Evolutionary conservation across 2,329 filamentous ascomycete genomes (phyloP).

Genomic region (Colletotrichum somersetense): DNA sequence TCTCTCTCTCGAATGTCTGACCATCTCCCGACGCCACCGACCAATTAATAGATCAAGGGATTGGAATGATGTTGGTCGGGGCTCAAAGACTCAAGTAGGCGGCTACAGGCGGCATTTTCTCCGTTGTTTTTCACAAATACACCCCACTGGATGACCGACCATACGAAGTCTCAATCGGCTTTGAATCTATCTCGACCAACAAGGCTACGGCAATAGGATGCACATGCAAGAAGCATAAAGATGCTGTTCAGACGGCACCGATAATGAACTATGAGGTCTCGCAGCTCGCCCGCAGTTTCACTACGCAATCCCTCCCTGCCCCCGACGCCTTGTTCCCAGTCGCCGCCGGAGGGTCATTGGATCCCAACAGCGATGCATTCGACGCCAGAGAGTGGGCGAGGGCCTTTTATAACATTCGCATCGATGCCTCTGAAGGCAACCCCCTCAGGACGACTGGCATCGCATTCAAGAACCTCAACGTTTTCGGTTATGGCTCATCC

Average conservation of each 20-base stretch:
- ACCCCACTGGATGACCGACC: background rate
- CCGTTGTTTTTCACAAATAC: background rate
- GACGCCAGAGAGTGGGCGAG: slow-evolving; percentile 59
- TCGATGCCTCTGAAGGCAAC: slow-evolving; percentile 45
- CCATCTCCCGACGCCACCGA: background rate
- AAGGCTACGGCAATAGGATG: slow-evolving; percentile 6
- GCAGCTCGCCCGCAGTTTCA: slow-evolving; percentile 49
- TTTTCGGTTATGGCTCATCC: slow-evolving; percentile 56
- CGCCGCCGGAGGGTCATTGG: slow-evolving; percentile 47
- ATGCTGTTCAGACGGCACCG: background rate
- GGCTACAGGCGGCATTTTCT: too few relatives aligned
- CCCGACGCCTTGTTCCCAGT: slow-evolving; percentile 48
- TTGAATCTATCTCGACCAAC: background rate
- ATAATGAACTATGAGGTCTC: slow-evolving; percentile 42
- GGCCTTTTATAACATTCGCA: slow-evolving; percentile 49
- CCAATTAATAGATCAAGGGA: background rate
- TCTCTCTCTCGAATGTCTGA: background rate
- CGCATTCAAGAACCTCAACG: slow-evolving; percentile 58
- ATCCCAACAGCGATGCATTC: slow-evolving; percentile 57
- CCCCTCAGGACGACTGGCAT: slow-evolving; percentile 52
- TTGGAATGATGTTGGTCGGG: background rate
- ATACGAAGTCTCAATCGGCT: background rate
- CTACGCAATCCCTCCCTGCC: slow-evolving; percentile 43
- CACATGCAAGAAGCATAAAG: slow-evolving; percentile 20
- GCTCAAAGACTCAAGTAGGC: background rate